A percentile compares a stretch with the other conserved stretches of the same genome.
These are phyloP conservation scores for Metarhizium guizhouense DNA, from an alignment of 2,329 filamentous ascomycete species.

Conservation along the genomic window DNA sequence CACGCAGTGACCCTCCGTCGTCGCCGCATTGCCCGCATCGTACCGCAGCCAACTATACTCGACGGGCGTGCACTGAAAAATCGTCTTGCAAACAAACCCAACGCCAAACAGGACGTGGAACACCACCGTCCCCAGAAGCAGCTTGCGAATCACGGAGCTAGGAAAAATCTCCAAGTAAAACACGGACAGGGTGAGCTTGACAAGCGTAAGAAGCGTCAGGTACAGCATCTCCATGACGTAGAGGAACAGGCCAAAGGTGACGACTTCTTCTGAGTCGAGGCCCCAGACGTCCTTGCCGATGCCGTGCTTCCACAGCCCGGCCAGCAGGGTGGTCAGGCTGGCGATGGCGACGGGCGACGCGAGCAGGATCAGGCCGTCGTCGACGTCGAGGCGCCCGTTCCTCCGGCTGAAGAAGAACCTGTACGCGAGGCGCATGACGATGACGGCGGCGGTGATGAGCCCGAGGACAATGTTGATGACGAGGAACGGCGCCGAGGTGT, in stretches of 20 bases:
- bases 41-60: constrained; percentile 37
- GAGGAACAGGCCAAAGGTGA: constrained; percentile 25
- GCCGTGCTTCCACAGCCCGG: neutral
- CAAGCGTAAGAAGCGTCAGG: constrained; percentile 29
- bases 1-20: constrained; percentile 29
- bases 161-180: constrained; percentile 42
- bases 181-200: constrained; percentile 37
- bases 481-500: neutral
- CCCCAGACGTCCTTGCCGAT: constrained; percentile 1
- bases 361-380: constrained; percentile 1
- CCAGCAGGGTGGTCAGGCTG: neutral
- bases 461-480: constrained; percentile 1
- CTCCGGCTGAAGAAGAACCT: constrained; percentile 1
- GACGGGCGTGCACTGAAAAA: constrained; percentile 39
- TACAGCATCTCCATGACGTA: constrained; percentile 30
- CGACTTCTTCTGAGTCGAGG: neutral
- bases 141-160: constrained; percentile 18
- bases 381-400: neutral
- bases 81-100: constrained; percentile 26
- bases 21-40: constrained; percentile 25
- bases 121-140: constrained; percentile 25
- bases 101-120: constrained; percentile 25
- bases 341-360: constrained; percentile 2
- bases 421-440: neutral
- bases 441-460: neutral